Evolutionary conservation across 2,329 filamentous ascomycete species (phyloP).

Genomic region (Fusarium tjaetaba): DNA sequence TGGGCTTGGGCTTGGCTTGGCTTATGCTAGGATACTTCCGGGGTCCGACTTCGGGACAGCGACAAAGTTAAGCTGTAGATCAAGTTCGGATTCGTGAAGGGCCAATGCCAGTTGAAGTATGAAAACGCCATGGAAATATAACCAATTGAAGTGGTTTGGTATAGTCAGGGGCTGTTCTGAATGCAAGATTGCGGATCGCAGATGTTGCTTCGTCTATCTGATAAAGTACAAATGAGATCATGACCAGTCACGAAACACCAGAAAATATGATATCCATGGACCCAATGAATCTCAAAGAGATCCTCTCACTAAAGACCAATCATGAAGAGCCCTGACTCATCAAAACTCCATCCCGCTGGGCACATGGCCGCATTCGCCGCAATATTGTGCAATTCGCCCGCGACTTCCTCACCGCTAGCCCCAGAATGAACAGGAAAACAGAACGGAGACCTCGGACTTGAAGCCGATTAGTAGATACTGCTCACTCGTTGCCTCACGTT

Average conservation of each 20-base stretch:
- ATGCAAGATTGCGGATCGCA: background rate
- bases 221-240: background rate
- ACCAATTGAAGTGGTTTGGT: conserved; percentile 13
- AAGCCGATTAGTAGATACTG: conserved; percentile 9
- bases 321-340: conserved; percentile 27
- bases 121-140: background rate
- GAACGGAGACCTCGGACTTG: conserved; percentile 25
- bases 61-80: conserved; percentile 15
- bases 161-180: background rate
- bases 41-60: conserved; percentile 21
- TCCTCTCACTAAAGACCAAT: conserved; percentile 15
- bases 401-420: conserved; percentile 30
- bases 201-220: conserved; percentile 2
- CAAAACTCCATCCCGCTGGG: conserved; percentile 13
- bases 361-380: conserved; percentile 32
- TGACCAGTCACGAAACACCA: conserved; percentile 28
- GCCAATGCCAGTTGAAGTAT: conserved; percentile 5
- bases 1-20: background rate
- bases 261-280: background rate
- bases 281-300: conserved; percentile 1
- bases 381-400: conserved; percentile 12
- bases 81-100: conserved; percentile 5
- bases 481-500: background rate
- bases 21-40: background rate
- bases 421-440: conserved; percentile 9